Base-by-base conservation (phyloP, 495 filamentous ascomycete species). In the Physcia stellaris region DNA sequence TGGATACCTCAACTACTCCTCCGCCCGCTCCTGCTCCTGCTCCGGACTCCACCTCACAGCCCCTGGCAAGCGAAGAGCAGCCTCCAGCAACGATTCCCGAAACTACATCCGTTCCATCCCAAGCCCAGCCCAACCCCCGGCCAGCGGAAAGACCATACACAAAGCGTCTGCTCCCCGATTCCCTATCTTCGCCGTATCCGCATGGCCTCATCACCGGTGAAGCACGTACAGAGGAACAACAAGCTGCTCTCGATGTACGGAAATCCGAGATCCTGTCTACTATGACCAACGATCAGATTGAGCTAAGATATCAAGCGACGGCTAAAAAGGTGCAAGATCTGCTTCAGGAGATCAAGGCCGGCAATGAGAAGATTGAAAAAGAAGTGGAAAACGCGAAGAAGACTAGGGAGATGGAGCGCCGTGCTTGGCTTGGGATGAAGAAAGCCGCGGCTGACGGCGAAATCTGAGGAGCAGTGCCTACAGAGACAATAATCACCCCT, bases 331-430 rank as follows among this genome's bases (percentile, higher is more conserved):
- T 48, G 5, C 23, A 28, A 18, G 38, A 22, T 4, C 37, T 35
- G 26, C 7, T 51, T 15, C 45, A 45, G 37, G 48, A 45, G 28
- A 24, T 13, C 11, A 38, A 45, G 30, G 24, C 35, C 41, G 28
- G 28, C 34, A 32, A 29, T 2, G 22, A 32, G 35, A 45, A 41
- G 33, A 36, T 51, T 23, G 42, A 46, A 17, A 36, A 19, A 7
- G 39, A 51, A 32, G 42, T 48, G 26, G 48, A 51, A 33, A 37
- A 36, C 21, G 35, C 43, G 45, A 31, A 22, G 26, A 44, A 35
- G 45, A 26, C 40, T 32, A 33, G 48, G 48, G 48, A 51, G 37
- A 32, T 45, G 41, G 48, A 51, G 41, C 34, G 45, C 45, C 37
- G 41, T 28, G 39, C 48, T 16, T 48, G 34, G 33, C n/a, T n/a